These are phyloP conservation scores for Elongisporangium undulatum DNA, from an alignment of 352 stramenopile genomes.

Conservation along the genomic window DNA sequence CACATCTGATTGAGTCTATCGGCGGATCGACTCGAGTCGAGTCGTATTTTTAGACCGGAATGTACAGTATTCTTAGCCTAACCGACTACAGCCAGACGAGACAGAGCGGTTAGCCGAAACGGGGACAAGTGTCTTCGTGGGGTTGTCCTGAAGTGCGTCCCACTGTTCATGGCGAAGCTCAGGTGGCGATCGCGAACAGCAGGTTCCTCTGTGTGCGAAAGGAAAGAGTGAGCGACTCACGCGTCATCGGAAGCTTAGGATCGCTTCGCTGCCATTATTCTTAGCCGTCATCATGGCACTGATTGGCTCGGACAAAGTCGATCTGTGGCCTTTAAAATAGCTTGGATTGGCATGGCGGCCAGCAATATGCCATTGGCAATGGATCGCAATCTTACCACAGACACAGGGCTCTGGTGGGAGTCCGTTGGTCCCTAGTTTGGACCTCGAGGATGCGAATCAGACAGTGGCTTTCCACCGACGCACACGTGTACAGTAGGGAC, in stretches of 20 bases:
- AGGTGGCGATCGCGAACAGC: background rate
- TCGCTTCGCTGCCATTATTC: too few species aligned
- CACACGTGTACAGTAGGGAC: background rate
- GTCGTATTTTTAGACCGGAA: background rate
- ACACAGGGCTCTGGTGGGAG: background rate
- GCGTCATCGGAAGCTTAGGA: background rate
- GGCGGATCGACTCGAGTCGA: background rate
- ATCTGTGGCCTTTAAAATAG: too few species aligned
- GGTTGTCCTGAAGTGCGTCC: background rate
- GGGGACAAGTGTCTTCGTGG: background rate
- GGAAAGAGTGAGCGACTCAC: background rate
- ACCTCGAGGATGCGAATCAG: background rate
- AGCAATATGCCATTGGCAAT: too few species aligned
- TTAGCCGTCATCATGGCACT: too few species aligned
- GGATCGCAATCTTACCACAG: too few species aligned
- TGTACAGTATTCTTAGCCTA: too few species aligned
- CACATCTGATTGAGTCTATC: too few species aligned
- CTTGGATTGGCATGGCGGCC: too few species aligned
- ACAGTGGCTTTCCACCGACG: background rate
- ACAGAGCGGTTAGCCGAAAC: background rate
- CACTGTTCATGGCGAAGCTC: background rate
- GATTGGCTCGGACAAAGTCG: too few species aligned
- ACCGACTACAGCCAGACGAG: background rate
- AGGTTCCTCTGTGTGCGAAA: background rate
- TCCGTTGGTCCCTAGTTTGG: background rate